phyloP scores from a whole-genome alignment of 257 asterid species.

The Plectranthus barbatus region DNA sequence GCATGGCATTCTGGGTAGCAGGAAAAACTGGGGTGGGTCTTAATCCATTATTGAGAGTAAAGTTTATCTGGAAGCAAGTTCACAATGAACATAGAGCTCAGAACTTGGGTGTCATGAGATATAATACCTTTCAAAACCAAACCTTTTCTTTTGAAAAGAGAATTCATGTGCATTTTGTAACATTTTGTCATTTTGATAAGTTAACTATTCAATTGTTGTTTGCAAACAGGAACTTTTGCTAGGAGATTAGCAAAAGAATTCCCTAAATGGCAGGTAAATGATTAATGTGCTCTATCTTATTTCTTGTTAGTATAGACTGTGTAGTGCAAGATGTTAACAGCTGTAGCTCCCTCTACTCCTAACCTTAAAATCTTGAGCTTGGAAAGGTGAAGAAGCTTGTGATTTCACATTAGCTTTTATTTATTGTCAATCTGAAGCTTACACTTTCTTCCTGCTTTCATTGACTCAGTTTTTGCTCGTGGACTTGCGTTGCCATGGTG shows the following conservation, averaged over 20 bases:
- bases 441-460: constrained; percentile 18
- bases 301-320: too few species aligned
- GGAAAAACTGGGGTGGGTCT: constrained; percentile 92
- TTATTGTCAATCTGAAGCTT: constrained; percentile 12
- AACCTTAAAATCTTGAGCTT: neutral
- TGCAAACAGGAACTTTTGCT: constrained; percentile 77
- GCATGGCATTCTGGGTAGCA: constrained; percentile 96
- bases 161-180: too few species aligned
- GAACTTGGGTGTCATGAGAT: too few species aligned
- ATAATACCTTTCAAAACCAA: too few species aligned
- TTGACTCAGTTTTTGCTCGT: constrained; percentile 88
- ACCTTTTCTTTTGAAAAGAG: too few species aligned
- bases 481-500: constrained; percentile 98
- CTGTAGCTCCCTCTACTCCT: neutral
- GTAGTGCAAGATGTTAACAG: neutral
- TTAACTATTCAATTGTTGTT: constrained; percentile 1
- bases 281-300: neutral
- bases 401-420: neutral
- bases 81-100: neutral
- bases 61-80: constrained; percentile 9
- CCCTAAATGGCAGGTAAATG: constrained; percentile 89
- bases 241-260: constrained; percentile 87
- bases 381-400: neutral
- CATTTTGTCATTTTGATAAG: neutral
- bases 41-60: constrained; percentile 13